These are phyloP conservation scores for Geotrichum klebahnii DNA, from an alignment of 1,139 yeast species.

Conservation along the genomic window DNA sequence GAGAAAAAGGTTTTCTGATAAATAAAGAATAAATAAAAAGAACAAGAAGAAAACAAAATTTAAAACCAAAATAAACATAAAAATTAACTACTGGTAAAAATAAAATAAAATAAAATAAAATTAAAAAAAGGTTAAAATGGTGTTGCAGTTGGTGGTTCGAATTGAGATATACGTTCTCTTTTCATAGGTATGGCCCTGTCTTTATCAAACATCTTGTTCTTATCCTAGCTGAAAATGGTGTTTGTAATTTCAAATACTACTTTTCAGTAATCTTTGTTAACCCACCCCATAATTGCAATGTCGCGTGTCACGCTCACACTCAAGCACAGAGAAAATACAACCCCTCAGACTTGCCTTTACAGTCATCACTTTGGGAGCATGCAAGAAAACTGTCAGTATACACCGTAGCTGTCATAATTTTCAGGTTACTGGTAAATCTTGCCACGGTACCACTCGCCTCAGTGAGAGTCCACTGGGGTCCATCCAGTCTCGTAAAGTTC, in stretches of 20 bases:
- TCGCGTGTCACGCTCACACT: neutral
- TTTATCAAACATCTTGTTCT: too few species aligned
- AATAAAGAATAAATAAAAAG: neutral
- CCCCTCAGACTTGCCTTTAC: constrained; percentile 19
- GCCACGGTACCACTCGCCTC: too few species aligned
- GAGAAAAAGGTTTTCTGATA: too few species aligned
- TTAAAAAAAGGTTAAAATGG: too few species aligned
- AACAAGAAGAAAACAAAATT: neutral
- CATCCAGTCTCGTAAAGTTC: too few species aligned
- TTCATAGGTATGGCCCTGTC: too few species aligned
- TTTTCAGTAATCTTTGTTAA: neutral
- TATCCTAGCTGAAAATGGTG: too few species aligned
- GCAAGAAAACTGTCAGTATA: neutral
- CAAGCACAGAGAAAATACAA: too few species aligned
- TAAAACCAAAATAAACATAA: neutral
- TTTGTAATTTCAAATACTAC: too few species aligned
- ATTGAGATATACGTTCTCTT: too few species aligned
- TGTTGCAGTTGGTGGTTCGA: too few species aligned
- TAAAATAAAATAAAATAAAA: neutral
- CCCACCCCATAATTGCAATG: neutral
- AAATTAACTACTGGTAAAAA: neutral
- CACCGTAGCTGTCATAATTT: neutral
- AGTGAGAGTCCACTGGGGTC: too few species aligned
- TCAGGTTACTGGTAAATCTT: neutral
- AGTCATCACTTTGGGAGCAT: neutral